Percentiles rank a stretch among this genome's conserved stretches.
phyloP scores from a whole-genome alignment of 1,284 basidiomycete genomes.

The Cystobasidiaceae sp. region DNA sequence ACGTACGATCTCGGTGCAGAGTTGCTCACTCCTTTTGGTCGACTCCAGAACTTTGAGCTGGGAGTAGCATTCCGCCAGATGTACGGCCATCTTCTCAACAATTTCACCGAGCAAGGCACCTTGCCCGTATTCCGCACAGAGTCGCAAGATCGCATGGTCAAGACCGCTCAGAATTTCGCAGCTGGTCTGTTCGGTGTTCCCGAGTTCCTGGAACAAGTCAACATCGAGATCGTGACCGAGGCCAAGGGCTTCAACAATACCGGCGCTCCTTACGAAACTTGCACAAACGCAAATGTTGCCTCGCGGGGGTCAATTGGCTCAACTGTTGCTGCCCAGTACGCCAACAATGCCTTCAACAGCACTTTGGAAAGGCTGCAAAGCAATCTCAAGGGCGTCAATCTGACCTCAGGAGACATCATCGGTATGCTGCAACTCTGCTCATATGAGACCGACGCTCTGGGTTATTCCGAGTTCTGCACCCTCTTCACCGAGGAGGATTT shows the following conservation, averaged over 20 bases:
- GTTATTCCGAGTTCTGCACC: slow-evolving; percentile 81
- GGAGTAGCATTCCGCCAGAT: slow-evolving; percentile 52
- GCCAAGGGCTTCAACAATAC: slow-evolving; percentile 51
- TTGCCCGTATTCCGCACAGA: slow-evolving; percentile 52
- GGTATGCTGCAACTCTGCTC: slow-evolving; percentile 45
- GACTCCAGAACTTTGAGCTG: slow-evolving; percentile 48
- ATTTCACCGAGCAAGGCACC: slow-evolving; percentile 63
- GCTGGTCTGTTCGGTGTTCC: slow-evolving; percentile 62
- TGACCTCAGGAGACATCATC: slow-evolving; percentile 41
- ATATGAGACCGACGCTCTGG: slow-evolving; percentile 58
- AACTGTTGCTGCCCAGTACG: background rate
- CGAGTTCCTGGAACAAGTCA: slow-evolving; percentile 74
- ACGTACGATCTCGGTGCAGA: slow-evolving; percentile 54
- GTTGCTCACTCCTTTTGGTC: slow-evolving; percentile 60
- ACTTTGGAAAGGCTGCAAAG: slow-evolving; percentile 33
- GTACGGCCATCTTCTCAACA: slow-evolving; percentile 64
- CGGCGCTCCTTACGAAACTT: slow-evolving; percentile 50
- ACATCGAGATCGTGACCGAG: slow-evolving; percentile 59
- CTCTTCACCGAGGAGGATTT: slow-evolving; percentile 85
- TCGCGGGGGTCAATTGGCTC: slow-evolving; percentile 13
- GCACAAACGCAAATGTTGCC: slow-evolving; percentile 41
- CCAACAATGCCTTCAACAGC: slow-evolving; percentile 18
- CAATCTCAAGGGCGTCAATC: slow-evolving; percentile 30
- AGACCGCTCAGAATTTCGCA: slow-evolving; percentile 51
- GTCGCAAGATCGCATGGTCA: slow-evolving; percentile 53